phyloP scores from a whole-genome alignment of 1,284 basidiomycete genomes.

The Ustilago vetiveriae region DNA sequence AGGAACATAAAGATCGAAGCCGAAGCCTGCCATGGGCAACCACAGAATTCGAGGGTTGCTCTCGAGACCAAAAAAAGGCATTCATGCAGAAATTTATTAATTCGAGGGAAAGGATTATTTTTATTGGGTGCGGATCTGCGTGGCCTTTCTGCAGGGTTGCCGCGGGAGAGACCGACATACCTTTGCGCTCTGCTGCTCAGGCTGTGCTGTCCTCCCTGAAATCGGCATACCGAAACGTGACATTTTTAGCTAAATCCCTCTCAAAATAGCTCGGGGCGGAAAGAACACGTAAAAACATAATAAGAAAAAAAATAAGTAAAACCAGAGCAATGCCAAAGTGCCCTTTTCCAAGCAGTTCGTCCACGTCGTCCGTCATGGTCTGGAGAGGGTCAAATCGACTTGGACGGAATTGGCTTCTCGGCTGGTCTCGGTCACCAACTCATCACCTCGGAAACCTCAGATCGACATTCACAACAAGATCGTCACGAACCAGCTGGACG shows the following conservation, averaged over 20 bases:
- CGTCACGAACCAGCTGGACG: too few relatives aligned
- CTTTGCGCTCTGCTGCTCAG: not conserved
- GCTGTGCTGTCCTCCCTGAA: too few relatives aligned
- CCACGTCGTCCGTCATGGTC: not conserved
- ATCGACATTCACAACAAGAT: too few relatives aligned
- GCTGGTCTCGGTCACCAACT: constrained; percentile 4
- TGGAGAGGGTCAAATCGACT: not conserved
- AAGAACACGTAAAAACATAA: too few relatives aligned
- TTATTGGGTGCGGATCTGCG: not conserved
- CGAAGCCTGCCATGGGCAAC: too few relatives aligned
- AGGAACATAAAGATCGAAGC: too few relatives aligned
- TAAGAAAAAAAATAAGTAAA: too few relatives aligned
- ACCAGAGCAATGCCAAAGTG: too few relatives aligned
- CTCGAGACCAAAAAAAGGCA: too few relatives aligned
- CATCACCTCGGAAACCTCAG: not conserved
- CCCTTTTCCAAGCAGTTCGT: not conserved
- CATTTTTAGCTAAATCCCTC: too few relatives aligned
- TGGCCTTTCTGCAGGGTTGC: not conserved
- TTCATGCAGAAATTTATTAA: too few relatives aligned
- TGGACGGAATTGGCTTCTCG: not conserved
- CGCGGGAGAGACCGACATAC: not conserved
- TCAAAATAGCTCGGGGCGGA: too few relatives aligned
- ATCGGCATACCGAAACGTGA: not conserved
- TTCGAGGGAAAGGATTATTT: not conserved
- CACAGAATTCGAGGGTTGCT: not conserved